These are phyloP conservation scores for Salix viminalis DNA, from an alignment of 345 rosid species.

Conservation along the genomic window DNA sequence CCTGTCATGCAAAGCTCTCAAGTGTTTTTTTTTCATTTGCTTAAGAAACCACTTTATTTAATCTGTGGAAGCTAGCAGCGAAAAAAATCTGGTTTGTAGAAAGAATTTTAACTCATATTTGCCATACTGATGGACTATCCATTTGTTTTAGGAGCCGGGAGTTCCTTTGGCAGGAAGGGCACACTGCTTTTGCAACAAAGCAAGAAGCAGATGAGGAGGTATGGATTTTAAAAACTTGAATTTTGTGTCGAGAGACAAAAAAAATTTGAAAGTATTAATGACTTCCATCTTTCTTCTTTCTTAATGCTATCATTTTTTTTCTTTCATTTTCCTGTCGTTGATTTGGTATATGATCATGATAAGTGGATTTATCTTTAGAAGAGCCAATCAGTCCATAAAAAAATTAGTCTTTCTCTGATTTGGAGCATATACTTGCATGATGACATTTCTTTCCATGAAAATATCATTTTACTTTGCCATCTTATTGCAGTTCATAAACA, in stretches of 20 bases:
- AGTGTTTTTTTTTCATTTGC: not conserved
- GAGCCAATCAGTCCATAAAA: not conserved
- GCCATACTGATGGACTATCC: not conserved
- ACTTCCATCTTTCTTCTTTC: not conserved
- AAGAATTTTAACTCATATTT: not conserved
- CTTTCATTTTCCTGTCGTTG: too few relatives aligned
- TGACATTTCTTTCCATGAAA: not conserved
- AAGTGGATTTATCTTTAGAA: not conserved
- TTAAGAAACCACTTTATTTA: not conserved
- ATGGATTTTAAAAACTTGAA: not conserved
- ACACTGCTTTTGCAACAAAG: conserved; percentile 87
- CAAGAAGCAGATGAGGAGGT: conserved; percentile 93
- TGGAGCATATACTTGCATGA: not conserved
- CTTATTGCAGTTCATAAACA: not conserved
- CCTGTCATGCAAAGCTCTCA: not conserved
- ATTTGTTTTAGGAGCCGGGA: conserved; percentile 72
- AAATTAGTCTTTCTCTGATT: not conserved
- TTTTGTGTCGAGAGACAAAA: too few relatives aligned
- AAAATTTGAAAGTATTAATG: not conserved
- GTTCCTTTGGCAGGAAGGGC: conserved; percentile 99
- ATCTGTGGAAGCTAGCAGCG: not conserved
- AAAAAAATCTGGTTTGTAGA: not conserved
- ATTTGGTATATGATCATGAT: not conserved
- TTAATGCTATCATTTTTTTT: too few relatives aligned
- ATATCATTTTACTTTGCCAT: not conserved